These are phyloP conservation scores for Verticillium longisporum DNA, from an alignment of 2,329 filamentous ascomycete genomes.

Conservation along the genomic window DNA sequence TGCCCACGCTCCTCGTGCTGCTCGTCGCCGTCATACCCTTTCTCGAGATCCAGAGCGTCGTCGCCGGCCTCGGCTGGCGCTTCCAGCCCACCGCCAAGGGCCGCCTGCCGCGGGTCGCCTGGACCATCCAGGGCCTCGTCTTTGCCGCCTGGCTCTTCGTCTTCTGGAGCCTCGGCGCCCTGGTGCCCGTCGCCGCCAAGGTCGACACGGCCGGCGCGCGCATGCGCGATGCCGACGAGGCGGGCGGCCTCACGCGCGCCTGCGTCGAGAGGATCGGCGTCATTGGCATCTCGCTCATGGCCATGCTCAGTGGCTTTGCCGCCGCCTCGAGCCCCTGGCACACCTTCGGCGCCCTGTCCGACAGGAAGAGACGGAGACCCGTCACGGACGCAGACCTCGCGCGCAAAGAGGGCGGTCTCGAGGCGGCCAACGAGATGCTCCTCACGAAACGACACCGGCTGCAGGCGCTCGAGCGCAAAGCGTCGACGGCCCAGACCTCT, in stretches of 20 bases:
- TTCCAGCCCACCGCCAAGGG: constrained; percentile 54
- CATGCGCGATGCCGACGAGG: constrained; percentile 22
- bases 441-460: constrained; percentile 66
- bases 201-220: constrained; percentile 14
- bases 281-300: constrained; percentile 82
- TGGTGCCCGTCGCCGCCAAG: constrained; percentile 36
- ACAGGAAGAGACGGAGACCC: constrained; percentile 36
- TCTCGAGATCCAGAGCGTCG: constrained; percentile 65
- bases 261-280: constrained; percentile 69
- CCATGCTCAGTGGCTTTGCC: constrained; percentile 79
- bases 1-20: constrained; percentile 64
- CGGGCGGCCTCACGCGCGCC: constrained; percentile 37
- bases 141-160: constrained; percentile 63
- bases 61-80: constrained; percentile 51
- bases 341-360: constrained; percentile 60
- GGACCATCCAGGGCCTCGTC: constrained; percentile 54
- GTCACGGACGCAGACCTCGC: constrained; percentile 69
- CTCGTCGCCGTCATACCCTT: constrained; percentile 72
- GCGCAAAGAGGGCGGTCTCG: constrained; percentile 71
- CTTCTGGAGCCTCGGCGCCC: constrained; percentile 71
- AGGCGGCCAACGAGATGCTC: constrained; percentile 75
- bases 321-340: constrained; percentile 87
- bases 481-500: constrained; percentile 21
- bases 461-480: constrained; percentile 61
- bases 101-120: constrained; percentile 51